Evolutionary conservation across 345 rosid genomes (phyloP).

Genomic region (Populus deltoides): DNA sequence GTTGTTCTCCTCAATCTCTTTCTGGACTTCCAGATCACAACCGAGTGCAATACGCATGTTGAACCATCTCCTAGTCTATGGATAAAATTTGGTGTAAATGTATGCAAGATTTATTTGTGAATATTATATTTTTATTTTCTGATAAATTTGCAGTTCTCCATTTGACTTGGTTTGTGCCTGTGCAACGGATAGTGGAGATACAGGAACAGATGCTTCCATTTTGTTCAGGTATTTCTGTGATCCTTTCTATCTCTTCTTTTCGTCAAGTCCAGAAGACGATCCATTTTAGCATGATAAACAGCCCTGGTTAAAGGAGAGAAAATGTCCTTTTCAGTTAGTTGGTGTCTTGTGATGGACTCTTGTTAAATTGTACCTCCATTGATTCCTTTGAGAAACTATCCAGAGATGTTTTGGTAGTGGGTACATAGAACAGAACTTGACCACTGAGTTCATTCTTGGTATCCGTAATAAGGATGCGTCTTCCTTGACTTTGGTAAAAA

Average conservation of each 20-base stretch:
- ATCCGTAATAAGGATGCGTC: neutral
- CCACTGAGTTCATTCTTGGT: neutral
- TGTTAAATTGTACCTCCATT: neutral
- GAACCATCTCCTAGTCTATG: neutral
- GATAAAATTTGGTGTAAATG: neutral
- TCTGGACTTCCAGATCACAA: neutral
- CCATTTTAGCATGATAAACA: neutral
- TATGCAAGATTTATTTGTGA: neutral
- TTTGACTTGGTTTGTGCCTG: constrained; percentile 6
- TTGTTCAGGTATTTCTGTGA: constrained; percentile 26
- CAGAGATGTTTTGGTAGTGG: neutral
- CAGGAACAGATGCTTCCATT: neutral
- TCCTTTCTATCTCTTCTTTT: neutral
- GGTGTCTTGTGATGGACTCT: neutral
- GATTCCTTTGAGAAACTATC: neutral
- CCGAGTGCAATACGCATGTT: neutral
- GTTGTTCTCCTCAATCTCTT: neutral
- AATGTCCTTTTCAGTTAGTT: neutral
- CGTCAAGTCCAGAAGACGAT: neutral
- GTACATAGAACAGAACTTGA: neutral
- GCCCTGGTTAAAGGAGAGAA: neutral
- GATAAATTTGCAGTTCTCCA: constrained; percentile 8
- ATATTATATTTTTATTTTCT: neutral
- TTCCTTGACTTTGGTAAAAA: neutral
- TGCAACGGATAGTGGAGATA: neutral